A percentile compares a stretch with the other conserved stretches of the same genome.
phyloP scores from a whole-genome alignment of 148 eudicot genomes.

The Cornus controversa region DNA sequence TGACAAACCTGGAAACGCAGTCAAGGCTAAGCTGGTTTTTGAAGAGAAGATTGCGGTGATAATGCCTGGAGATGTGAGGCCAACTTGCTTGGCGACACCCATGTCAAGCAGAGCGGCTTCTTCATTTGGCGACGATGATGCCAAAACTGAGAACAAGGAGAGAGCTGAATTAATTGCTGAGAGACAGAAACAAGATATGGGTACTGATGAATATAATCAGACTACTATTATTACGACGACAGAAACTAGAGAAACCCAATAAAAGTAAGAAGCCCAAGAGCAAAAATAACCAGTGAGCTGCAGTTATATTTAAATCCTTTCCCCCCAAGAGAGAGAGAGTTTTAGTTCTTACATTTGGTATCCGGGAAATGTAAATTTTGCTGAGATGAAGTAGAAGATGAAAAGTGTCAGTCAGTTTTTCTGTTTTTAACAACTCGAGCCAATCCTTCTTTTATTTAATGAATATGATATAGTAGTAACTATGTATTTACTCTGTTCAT shows the following conservation, averaged over 20 bases:
- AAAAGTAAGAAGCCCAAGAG: background rate
- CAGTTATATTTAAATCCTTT: background rate
- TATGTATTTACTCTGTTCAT: no score
- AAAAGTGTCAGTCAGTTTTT: no score
- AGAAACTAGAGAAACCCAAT: background rate
- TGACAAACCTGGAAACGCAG: background rate
- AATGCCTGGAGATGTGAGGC: slow-evolving; percentile 64
- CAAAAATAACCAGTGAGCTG: background rate
- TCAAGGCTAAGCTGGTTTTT: slow-evolving; percentile 18
- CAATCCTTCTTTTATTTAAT: no score
- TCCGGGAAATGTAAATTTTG: background rate
- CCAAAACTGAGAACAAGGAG: background rate
- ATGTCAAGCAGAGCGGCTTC: slow-evolving; percentile 21
- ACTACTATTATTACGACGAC: background rate
- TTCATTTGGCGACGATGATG: slow-evolving; percentile 28
- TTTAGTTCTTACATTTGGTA: no score
- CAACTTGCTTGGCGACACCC: slow-evolving; percentile 63
- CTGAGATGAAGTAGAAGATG: background rate
- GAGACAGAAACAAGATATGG: background rate
- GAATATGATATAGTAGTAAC: no score
- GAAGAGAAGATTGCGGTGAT: slow-evolving; percentile 50
- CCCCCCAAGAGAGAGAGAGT: background rate
- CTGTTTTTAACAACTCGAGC: no score
- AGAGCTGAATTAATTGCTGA: background rate
- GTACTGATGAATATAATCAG: background rate